Evolutionary conservation across 2,329 filamentous ascomycete species (phyloP).

Genomic region (Penicillium sp.): DNA sequence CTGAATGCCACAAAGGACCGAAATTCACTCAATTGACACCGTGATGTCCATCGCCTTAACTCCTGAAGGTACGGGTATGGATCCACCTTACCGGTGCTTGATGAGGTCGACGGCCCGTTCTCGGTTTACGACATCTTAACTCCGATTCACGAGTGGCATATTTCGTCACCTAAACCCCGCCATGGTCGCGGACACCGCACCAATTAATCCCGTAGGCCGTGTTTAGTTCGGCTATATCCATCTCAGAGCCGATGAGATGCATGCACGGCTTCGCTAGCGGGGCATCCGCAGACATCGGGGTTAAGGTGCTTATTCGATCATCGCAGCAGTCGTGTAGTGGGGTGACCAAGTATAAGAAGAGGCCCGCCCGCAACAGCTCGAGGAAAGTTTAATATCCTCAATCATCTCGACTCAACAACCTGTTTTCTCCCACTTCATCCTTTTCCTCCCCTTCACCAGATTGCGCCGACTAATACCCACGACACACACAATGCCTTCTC

Average conservation of each 20-base stretch:
- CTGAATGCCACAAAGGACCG: neutral
- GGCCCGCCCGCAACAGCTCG: neutral
- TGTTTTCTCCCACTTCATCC: neutral
- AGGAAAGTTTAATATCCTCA: neutral
- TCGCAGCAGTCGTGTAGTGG: too few species aligned
- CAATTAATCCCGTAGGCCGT: neutral
- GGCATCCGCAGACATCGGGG: neutral
- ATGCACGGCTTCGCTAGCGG: neutral
- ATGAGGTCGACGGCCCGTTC: neutral
- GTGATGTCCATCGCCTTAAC: neutral
- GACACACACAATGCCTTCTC: slow-evolving; percentile 29
- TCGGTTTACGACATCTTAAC: slow-evolving; percentile 7
- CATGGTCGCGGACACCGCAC: slow-evolving; percentile 1
- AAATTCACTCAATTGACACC: neutral
- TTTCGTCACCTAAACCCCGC: neutral
- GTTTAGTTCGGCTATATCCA: neutral
- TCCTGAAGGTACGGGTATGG: neutral
- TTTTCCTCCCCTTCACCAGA: neutral
- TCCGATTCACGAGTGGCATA: neutral
- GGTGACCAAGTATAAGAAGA: neutral
- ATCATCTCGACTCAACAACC: neutral
- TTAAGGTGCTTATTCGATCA: neutral
- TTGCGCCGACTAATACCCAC: neutral
- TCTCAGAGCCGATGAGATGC: neutral
- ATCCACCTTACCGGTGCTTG: neutral